Base-by-base conservation (phyloP, 2,329 filamentous ascomycete species). In the Pleoardoris graminearum region DNA sequence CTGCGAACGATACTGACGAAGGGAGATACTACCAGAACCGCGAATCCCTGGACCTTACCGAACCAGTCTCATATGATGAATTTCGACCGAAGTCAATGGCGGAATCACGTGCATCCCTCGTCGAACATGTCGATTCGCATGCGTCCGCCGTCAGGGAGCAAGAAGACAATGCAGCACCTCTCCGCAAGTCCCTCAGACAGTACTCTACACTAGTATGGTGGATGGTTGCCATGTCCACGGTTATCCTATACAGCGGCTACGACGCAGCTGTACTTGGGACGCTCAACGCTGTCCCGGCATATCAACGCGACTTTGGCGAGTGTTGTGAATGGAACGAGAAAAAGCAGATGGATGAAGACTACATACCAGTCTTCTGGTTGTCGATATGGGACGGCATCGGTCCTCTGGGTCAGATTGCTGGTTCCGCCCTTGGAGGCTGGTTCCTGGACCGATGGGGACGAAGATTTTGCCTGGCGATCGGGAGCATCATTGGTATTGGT, bases 291-390 rank as follows among this genome's bases (percentile, higher is more conserved):
- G 23, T 47, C 11, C 21, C 21, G 2, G 44, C 44, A 12, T 47
- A 37, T 19, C 44, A 47, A 37, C 62, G 68, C 14, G 78, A 83
- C 56, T 85, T 83, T 62, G 82, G 82, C 3, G 54, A 57, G 16
- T 51, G 19, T 7, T 36, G 35, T 10, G 14, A 25, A 30, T 22
- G 4, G 11, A 32, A 29, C 25, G 25, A 22, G 7, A 16, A 12
- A 32, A 12, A 27, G 16, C 10, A 30, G 39, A 29, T 47, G 7
- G 33, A 17, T 21, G 43, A 57, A 48, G 27, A 44, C 25, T 70
- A 77, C 19, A 58, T 62, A 17, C 76, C 77, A 0, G 75, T 75
- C 1, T 61, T 72, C 17, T 79, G 77, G 77, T 66, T 79, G 7
- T 72, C 75, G 0, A 65, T 80, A 12, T 79, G 77, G 77, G 75